Percentiles rank a stretch among this genome's conserved stretches.
These are phyloP conservation scores for Lactarius quietus DNA, from an alignment of 768 basidiomycete genomes.

Conservation along the genomic window DNA sequence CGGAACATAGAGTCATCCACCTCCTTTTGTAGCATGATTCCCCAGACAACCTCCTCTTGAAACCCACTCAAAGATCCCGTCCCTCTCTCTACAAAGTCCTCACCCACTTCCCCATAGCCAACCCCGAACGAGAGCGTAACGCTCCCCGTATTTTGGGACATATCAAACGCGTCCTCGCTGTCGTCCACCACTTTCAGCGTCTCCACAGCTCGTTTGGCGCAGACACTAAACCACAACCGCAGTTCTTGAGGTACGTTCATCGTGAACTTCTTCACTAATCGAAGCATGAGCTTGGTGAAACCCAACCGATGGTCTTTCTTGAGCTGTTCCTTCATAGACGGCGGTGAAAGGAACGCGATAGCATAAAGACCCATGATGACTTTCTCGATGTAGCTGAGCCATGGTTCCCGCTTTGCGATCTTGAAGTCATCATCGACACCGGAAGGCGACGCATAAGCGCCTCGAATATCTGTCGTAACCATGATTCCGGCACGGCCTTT, in stretches of 20 bases:
- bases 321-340: conserved; percentile 65
- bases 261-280: conserved; percentile 65
- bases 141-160: conserved; percentile 49
- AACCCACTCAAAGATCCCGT: conserved; percentile 71
- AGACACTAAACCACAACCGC: conserved; percentile 50
- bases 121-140: conserved; percentile 79
- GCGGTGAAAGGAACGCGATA: conserved; percentile 78
- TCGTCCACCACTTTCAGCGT: conserved; percentile 77
- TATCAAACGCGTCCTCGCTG: conserved; percentile 70
- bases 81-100: conserved; percentile 62
- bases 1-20: conserved; percentile 71
- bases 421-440: conserved; percentile 71
- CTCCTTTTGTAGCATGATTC: conserved; percentile 66
- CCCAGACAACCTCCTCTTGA: conserved; percentile 63
- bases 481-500: conserved; percentile 51
- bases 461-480: conserved; percentile 60
- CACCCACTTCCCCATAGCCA: conserved; percentile 74
- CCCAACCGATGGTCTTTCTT: conserved; percentile 64
- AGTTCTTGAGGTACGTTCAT: conserved; percentile 46
- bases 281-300: conserved; percentile 64
- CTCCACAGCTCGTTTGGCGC: conserved; percentile 67
- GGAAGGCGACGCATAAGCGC: conserved; percentile 83
- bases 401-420: conserved; percentile 56
- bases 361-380: conserved; percentile 80
- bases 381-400: conserved; percentile 80